Conservation (phyloP, 805 yeast genomes). For the Pichia gijzeniarum region DNA sequence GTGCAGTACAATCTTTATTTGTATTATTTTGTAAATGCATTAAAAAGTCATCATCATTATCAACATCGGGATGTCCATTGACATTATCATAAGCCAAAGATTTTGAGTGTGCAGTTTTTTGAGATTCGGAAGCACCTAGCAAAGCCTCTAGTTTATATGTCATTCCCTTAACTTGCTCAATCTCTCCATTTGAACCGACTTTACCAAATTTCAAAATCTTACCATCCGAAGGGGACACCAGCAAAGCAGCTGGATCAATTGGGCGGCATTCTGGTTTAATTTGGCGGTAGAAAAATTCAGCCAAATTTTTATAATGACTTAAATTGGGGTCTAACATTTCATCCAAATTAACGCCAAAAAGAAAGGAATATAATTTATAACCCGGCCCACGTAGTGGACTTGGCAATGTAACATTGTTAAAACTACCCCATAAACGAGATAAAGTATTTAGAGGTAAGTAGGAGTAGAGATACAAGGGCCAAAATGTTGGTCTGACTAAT, state of each 20-base stretch:
- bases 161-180: conserved; percentile 96
- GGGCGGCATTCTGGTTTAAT: conserved; percentile 78
- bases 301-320: conserved; percentile 65
- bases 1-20: conserved; percentile 11
- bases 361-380: conserved; percentile 63
- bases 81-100: conserved; percentile 1
- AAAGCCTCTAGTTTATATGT: conserved; percentile 86
- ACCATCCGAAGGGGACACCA: conserved; percentile 94
- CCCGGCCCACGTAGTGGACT: conserved; percentile 83
- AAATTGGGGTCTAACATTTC: conserved; percentile 86
- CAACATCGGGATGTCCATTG: conserved; percentile 14
- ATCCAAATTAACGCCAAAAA: conserved; percentile 83
- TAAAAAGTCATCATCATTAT: conserved; percentile 14
- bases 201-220: conserved; percentile 81
- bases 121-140: conserved; percentile 51
- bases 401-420: conserved; percentile 79
- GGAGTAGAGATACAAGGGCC: conserved; percentile 86
- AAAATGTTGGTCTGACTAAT: conserved; percentile 57
- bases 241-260: conserved; percentile 50
- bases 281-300: conserved; percentile 86
- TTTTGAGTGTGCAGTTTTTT: conserved; percentile 40
- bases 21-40: conserved; percentile 13
- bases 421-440: conserved; percentile 91
- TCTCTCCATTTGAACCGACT: conserved; percentile 61
- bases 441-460: conserved; percentile 86